Evolutionary conservation across 192 early-diverging fungal genomes (phyloP), one percentile per base, ranked within the genome.

Genomic region (Entrophospora sp.): DNA sequence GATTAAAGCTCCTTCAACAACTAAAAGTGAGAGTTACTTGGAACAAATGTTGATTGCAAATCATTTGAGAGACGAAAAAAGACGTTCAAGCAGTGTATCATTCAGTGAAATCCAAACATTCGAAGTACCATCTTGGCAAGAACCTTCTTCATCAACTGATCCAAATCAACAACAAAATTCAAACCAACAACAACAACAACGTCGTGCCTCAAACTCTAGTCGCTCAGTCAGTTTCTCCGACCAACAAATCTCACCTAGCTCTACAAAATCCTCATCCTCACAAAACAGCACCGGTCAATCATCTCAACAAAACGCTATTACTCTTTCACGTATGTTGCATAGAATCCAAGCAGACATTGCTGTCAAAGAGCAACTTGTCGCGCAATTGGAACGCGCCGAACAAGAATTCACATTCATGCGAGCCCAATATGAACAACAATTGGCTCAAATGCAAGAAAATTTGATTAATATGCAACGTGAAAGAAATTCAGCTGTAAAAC

Each of bases 371-470:
- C 83, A 82, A 66, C 71, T 86, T 8, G 81, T 86, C 4, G 40
- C 62, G 4, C 82, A 82, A 32, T 61, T 86, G 6, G 83, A 84
- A 57, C 73, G 73, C 28, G 75, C 76, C 1, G 83, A 86, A 52
- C 66, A 61, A 16, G 81, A 86, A 46, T 84, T 81, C 51, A 74
- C 73, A 10, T 76, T 67, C 49, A 86, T 86, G 84, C 70, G 81
- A 12, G 59, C 64, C 22, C 72, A 79, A 63, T 93, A 89, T 63
- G 91, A 93, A 66, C 76, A 82, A n/a, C 87, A 88, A 64, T 71
- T 93, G 37, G 53, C 51, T 8, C 55, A 69, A 16, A 75, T 91
- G 57, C 84, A 91, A 56, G 61, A 75, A 12, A 78, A 82, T 43
- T 67, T 93, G n/a, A 40, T 51, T 18, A 68, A 70, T 12, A 67